phyloP scores from a whole-genome alignment of 768 basidiomycete species.

The Fistulinella prunicolor region DNA sequence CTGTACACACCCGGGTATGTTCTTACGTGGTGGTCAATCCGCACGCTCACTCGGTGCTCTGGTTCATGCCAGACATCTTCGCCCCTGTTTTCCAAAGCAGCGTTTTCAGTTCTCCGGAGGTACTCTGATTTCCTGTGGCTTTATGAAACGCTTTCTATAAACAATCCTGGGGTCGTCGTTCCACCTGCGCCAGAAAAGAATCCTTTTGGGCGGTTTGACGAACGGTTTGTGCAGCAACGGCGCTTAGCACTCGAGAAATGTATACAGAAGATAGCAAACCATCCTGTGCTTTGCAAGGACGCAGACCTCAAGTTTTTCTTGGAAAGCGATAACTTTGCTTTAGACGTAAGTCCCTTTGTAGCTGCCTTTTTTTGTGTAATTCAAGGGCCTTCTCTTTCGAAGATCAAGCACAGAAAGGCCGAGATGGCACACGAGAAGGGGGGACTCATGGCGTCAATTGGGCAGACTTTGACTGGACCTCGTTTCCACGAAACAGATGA shows the following conservation, averaged over 20 bases:
- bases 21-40: not conserved
- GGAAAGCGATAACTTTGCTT: conserved; percentile 86
- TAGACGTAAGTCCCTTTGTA: conserved; percentile 63
- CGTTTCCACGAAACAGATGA: conserved; percentile 89
- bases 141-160: conserved; percentile 79
- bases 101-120: conserved; percentile 92
- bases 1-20: conserved; percentile 82
- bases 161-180: conserved; percentile 96
- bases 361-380: not conserved
- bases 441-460: conserved; percentile 81
- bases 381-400: conserved; percentile 2
- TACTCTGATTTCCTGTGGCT: conserved; percentile 99
- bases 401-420: conserved; percentile 88
- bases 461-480: conserved; percentile 73
- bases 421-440: conserved; percentile 76
- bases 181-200: conserved; percentile 97
- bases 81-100: conserved; percentile 73
- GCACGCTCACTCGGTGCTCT: not conserved
- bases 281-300: conserved; percentile 87
- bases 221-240: conserved; percentile 86
- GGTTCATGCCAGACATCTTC: conserved; percentile 66
- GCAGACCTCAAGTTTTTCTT: conserved; percentile 85
- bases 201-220: conserved; percentile 88
- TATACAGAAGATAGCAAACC: conserved; percentile 88
- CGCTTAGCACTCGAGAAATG: conserved; percentile 84